phyloP scores from a whole-genome alignment of 1,139 yeast species.

The Hansenula anomala region DNA sequence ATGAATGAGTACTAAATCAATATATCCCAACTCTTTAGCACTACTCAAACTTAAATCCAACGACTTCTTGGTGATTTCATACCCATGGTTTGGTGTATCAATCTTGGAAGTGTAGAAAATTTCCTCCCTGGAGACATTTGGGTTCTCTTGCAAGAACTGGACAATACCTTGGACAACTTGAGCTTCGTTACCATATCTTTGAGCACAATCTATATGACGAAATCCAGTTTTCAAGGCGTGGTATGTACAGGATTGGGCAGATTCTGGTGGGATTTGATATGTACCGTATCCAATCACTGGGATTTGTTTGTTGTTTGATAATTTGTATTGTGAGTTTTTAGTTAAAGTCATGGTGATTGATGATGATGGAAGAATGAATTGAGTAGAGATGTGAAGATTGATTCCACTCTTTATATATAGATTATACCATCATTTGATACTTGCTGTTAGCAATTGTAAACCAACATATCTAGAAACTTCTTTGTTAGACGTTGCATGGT shows the following conservation, averaged over 20 bases:
- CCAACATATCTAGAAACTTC: too few relatives aligned
- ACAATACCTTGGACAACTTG: constrained; percentile 38
- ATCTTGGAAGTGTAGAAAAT: constrained; percentile 67
- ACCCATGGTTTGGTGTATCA: constrained; percentile 52
- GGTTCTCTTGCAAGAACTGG: constrained; percentile 34
- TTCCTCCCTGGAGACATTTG: constrained; percentile 50
- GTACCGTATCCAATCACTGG: constrained; percentile 45
- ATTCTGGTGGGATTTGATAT: constrained; percentile 9
- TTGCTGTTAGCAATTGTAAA: too few relatives aligned
- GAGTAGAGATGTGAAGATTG: too few relatives aligned
- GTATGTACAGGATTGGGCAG: constrained; percentile 24
- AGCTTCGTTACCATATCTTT: constrained; percentile 35
- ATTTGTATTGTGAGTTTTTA: constrained; percentile 9
- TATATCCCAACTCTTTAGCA: constrained; percentile 29
- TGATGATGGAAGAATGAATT: too few relatives aligned
- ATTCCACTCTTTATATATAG: background rate
- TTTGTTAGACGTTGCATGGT: too few relatives aligned
- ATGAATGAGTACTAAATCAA: constrained; percentile 34
- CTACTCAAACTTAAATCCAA: constrained; percentile 27
- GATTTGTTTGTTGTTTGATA: constrained; percentile 36
- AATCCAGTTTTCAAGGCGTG: constrained; percentile 39
- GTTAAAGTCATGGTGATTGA: background rate
- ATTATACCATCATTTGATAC: too few relatives aligned
- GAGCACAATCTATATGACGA: constrained; percentile 35
- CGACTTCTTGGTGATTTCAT: constrained; percentile 33